phyloP scores from a whole-genome alignment of 768 basidiomycete species.

The Paxillus involutus region DNA sequence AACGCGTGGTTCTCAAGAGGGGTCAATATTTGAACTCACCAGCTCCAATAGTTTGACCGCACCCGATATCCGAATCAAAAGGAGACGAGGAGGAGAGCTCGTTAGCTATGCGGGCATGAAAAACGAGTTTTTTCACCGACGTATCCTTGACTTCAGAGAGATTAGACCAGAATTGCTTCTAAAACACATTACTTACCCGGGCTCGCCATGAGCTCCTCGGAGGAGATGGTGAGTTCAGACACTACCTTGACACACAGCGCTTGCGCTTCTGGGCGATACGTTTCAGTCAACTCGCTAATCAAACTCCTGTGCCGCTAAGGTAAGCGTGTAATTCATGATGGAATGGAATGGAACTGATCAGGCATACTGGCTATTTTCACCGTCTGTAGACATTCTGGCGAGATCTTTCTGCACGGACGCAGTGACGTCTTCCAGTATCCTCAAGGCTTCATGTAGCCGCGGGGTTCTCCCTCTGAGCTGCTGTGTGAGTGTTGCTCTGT shows the following conservation, averaged over 20 bases:
- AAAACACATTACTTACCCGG: constrained; percentile 32
- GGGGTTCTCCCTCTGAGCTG: constrained; percentile 68
- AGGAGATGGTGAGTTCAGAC: constrained; percentile 38
- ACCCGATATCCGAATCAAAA: constrained; percentile 47
- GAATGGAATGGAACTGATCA: background rate
- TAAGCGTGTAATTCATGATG: background rate
- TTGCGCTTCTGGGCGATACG: constrained; percentile 54
- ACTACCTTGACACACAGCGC: constrained; percentile 43
- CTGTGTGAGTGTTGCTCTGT: constrained; percentile 56
- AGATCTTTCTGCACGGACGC: constrained; percentile 61
- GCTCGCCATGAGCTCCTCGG: constrained; percentile 30
- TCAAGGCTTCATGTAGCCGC: constrained; percentile 56
- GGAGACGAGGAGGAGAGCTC: constrained; percentile 45
- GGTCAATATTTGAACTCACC: constrained; percentile 30
- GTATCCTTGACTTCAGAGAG: constrained; percentile 5
- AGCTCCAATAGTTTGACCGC: constrained; percentile 32
- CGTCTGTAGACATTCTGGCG: constrained; percentile 38
- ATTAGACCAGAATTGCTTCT: constrained; percentile 1
- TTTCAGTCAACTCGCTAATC: constrained; percentile 39
- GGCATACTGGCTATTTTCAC: constrained; percentile 46
- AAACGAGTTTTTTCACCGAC: constrained; percentile 38
- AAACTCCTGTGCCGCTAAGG: constrained; percentile 36
- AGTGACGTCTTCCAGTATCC: constrained; percentile 59
- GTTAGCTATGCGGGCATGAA: constrained; percentile 49
- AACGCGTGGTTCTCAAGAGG: constrained; percentile 4